phyloP scores from a whole-genome alignment of 2,329 filamentous ascomycete genomes.

The Exophiala aquamarina region DNA sequence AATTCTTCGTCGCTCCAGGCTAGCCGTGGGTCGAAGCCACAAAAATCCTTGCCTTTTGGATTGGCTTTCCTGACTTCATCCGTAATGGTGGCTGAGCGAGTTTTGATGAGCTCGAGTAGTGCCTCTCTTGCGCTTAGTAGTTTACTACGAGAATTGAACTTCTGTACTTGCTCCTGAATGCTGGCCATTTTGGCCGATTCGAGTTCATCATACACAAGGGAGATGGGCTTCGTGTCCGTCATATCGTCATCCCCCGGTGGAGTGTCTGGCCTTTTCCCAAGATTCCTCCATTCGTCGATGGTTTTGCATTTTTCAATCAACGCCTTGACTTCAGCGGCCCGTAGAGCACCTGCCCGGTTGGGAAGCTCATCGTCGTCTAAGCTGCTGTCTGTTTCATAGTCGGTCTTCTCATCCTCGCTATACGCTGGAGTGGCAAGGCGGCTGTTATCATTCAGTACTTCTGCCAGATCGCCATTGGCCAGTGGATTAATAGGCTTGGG shows the following conservation, averaged over 20 bases:
- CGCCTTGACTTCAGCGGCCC: constrained; percentile 28
- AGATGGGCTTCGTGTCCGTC: constrained; percentile 21
- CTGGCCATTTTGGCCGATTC: constrained; percentile 39
- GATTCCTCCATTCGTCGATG: constrained; percentile 21
- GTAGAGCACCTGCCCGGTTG: constrained; percentile 24
- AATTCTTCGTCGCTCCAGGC: constrained; percentile 51
- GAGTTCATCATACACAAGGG: constrained; percentile 30
- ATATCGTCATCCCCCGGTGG: constrained; percentile 26
- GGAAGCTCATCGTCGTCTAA: constrained; percentile 31
- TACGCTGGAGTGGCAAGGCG: constrained; percentile 28
- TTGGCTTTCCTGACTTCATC: constrained; percentile 46
- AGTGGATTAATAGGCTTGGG: constrained; percentile 7
- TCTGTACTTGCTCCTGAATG: constrained; percentile 35
- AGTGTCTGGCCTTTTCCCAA: constrained; percentile 29
- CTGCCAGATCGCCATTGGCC: constrained; percentile 11
- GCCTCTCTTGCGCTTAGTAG: constrained; percentile 43
- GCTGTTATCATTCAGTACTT: constrained; percentile 21
- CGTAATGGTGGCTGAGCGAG: constrained; percentile 41
- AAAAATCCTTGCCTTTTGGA: constrained; percentile 49
- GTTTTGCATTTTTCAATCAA: constrained; percentile 23
- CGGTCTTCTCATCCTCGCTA: constrained; percentile 31
- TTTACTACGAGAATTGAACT: constrained; percentile 37
- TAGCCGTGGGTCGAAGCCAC: constrained; percentile 48
- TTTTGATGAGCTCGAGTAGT: constrained; percentile 43
- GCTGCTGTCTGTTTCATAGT: constrained; percentile 31